Conservation (phyloP, 2,329 filamentous ascomycete species). For the Xylaria polymorpha region DNA sequence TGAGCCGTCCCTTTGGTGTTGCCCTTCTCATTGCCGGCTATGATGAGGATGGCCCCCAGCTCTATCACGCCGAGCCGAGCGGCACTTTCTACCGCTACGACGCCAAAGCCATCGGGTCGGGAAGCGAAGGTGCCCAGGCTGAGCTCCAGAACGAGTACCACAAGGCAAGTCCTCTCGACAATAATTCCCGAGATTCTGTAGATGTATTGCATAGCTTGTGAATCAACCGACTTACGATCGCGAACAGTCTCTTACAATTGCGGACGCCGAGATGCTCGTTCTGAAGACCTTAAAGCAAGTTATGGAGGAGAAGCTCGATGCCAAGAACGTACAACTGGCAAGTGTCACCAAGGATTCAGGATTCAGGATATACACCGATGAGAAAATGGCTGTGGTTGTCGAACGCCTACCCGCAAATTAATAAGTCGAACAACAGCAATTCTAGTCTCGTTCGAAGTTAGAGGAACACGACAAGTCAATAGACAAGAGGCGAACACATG, state of each 20-base stretch:
- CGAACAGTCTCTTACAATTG: constrained; percentile 81
- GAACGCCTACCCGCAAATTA: constrained; percentile 80
- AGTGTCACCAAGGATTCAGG: constrained; percentile 98
- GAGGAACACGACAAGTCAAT: constrained; percentile 31
- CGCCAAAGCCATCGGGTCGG: constrained; percentile 97
- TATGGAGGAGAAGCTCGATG: constrained; percentile 99
- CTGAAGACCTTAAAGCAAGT: constrained; percentile 99
- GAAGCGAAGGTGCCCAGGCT: constrained; percentile 95
- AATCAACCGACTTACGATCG: constrained; percentile 9
- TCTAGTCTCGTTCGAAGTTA: constrained; percentile 21
- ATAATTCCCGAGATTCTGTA: neutral
- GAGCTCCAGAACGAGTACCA: constrained; percentile 99
- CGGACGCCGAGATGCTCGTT: constrained; percentile 92
- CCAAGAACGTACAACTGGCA: constrained; percentile 98
- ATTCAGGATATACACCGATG: constrained; percentile 98
- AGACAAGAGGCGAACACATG: constrained; percentile 26
- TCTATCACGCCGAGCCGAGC: constrained; percentile 98
- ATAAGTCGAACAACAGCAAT: constrained; percentile 19
- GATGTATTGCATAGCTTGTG: neutral
- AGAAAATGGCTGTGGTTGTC: constrained; percentile 95
- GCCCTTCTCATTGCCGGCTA: constrained; percentile 95
- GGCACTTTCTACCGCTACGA: constrained; percentile 99
- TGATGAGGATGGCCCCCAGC: constrained; percentile 94
- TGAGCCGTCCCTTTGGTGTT: constrained; percentile 97
- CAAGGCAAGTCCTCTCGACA: constrained; percentile 65